Base-by-base conservation (phyloP, 257 asterid species). In the Nicotiana benthamiana region DNA sequence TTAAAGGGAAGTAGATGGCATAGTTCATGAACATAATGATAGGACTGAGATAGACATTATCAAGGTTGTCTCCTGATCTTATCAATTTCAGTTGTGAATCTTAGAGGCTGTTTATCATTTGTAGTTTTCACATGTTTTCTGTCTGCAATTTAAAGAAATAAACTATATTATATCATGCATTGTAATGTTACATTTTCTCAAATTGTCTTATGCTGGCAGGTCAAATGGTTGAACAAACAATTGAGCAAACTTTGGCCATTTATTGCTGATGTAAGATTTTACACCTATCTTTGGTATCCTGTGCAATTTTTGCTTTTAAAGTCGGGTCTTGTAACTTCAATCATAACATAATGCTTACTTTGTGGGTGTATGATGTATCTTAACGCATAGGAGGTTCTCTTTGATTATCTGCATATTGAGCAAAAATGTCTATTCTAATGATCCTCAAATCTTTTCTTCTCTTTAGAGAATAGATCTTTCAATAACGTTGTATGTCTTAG, bases 211-310 rank as follows among this genome's bases (percentile, higher is more conserved):
- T 22, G 15, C 53, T 88, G 89, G 84, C 93, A 96, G 99, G 99
- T 94, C 84, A 96, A 96, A 82, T 96, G 99, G 99, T 90, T 96
- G 80, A 96, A 96, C 90, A 94, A 89, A 84, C 98, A 94, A 74
- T 89, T 96, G 84, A 82, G 88, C 82, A 96, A 96, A 83, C 84
- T 96, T 75, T 96, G 99, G 99, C 99, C 99, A 66, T 96, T 85
- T 86, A 87, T 96, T 62, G 99, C 99, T 79, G 99, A 94, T 87
- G 99, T 96, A 92, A 91, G 97, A 80, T 82, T 84, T 62, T 53
- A 28, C 54, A 66, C 74, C 63, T 61, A 63, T 27, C 10, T 59
- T 36, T 43, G 24, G 53, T 77, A 57, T 20, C 57, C 43, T n/a
- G 62, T 32, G 17, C 32, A 48, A 36, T 27, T 66, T 30, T 40